Conservation (phyloP, 2,329 filamentous ascomycete species). For the Juglanconis juglandina region DNA sequence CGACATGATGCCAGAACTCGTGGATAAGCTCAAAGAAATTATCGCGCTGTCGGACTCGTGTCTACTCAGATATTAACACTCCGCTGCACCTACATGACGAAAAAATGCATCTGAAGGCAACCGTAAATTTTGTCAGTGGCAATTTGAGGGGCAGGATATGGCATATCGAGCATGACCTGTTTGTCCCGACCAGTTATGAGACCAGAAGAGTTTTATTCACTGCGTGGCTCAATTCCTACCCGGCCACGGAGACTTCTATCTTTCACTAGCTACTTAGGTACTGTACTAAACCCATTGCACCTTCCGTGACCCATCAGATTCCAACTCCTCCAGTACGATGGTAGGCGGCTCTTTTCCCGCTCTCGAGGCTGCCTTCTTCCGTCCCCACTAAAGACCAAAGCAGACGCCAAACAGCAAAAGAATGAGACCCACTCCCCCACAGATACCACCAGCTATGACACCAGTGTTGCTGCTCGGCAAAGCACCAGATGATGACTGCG, state of each 20-base stretch:
- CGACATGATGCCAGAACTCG: no score
- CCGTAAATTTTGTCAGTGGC: no score
- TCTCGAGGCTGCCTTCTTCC: not conserved
- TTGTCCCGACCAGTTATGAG: no score
- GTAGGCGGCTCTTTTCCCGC: not conserved
- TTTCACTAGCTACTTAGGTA: not conserved
- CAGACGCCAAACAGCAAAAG: not conserved
- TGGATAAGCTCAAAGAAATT: no score
- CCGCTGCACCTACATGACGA: no score
- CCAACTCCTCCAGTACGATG: not conserved
- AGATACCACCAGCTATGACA: not conserved
- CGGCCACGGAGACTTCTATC: not conserved
- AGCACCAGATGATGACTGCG: not conserved
- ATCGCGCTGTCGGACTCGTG: no score
- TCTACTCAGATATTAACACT: no score
- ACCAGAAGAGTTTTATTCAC: no score
- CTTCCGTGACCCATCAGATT: not conserved
- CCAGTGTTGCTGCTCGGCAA: not conserved
- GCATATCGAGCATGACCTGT: no score
- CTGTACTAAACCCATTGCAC: not conserved
- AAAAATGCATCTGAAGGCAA: no score
- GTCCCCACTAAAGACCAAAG: not conserved
- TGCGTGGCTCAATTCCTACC: not conserved
- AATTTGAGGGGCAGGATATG: no score
- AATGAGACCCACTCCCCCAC: not conserved